Conservation (phyloP, 2,329 filamentous ascomycete genomes). For the Pseudogymnoascus sp. region DNA sequence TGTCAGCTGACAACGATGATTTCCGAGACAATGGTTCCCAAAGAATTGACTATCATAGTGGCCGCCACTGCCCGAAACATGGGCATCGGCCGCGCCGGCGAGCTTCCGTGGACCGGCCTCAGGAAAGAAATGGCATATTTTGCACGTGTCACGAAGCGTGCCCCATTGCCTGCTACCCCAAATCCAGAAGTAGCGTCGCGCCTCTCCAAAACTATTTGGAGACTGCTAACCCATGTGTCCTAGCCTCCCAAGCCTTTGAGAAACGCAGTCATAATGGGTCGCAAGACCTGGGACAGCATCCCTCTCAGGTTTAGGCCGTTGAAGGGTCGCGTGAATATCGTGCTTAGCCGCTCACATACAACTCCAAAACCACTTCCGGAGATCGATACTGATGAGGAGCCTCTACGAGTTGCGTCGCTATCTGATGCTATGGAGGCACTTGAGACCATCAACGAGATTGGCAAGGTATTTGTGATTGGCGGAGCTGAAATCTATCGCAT, state of each 20-base stretch:
- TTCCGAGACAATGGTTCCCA: constrained; percentile 15
- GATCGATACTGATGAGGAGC: constrained; percentile 30
- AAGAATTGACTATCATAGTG: constrained; percentile 78
- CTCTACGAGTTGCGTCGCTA: constrained; percentile 50
- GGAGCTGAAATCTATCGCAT: constrained; percentile 76
- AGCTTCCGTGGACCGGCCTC: constrained; percentile 80
- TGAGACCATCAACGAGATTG: constrained; percentile 16
- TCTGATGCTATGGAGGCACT: constrained; percentile 43
- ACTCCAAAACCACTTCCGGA: constrained; percentile 13
- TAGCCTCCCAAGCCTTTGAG: constrained; percentile 26
- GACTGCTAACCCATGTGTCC: background rate
- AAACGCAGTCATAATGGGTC: constrained; percentile 91
- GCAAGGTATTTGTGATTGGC: constrained; percentile 71
- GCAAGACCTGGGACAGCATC: constrained; percentile 93
- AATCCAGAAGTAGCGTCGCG: background rate
- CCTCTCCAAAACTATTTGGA: constrained; percentile 12
- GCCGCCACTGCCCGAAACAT: constrained; percentile 76
- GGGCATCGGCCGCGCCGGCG: constrained; percentile 74
- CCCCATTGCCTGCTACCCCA: constrained; percentile 32
- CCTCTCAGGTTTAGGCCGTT: constrained; percentile 71
- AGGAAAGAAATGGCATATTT: constrained; percentile 94
- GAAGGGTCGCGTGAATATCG: constrained; percentile 69
- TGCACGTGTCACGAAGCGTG: constrained; percentile 72
- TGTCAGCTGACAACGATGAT: background rate
- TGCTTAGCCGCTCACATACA: constrained; percentile 54